A percentile compares a stretch with the other conserved stretches of the same genome.
Conservation (phyloP, 331 rosid species). For the Phaseolus coccineus region DNA sequence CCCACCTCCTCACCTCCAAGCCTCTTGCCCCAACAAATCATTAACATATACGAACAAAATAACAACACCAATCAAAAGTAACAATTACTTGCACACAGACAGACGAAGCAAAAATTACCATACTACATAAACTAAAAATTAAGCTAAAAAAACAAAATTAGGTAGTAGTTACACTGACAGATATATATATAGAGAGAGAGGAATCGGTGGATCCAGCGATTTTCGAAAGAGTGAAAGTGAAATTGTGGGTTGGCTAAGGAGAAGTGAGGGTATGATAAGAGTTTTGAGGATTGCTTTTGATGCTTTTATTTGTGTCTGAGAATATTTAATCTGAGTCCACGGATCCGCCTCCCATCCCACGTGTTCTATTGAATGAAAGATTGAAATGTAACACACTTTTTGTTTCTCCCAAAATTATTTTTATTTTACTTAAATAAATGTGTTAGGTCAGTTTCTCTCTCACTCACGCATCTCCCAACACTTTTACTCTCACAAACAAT, state of each 20-base stretch:
- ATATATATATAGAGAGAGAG: not conserved
- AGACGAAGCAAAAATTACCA: not conserved
- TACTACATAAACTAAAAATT: not conserved
- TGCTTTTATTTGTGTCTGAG: conserved; percentile 11
- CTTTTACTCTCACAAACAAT: not conserved
- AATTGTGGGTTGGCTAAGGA: not conserved
- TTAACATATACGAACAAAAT: not conserved
- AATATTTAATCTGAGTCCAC: conserved; percentile 42
- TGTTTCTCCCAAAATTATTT: not conserved
- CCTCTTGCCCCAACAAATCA: conserved; percentile 7
- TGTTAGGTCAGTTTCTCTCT: conserved; percentile 34
- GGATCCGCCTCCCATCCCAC: conserved; percentile 41
- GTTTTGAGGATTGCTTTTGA: conserved; percentile 10
- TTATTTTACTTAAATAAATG: not conserved
- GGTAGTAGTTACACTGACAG: conserved; percentile 46
- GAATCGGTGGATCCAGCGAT: conserved; percentile 39
- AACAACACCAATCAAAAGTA: not conserved
- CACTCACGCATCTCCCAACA: conserved; percentile 12
- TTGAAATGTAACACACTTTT: conserved; percentile 14
- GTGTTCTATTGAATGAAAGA: conserved; percentile 39
- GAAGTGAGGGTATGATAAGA: not conserved
- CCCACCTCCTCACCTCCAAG: not conserved
- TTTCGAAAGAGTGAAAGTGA: conserved; percentile 15
- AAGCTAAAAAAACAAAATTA: not conserved
- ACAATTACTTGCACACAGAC: not conserved